Evolutionary conservation across 1,139 yeast species (phyloP).

Genomic region (Candida sojae): DNA sequence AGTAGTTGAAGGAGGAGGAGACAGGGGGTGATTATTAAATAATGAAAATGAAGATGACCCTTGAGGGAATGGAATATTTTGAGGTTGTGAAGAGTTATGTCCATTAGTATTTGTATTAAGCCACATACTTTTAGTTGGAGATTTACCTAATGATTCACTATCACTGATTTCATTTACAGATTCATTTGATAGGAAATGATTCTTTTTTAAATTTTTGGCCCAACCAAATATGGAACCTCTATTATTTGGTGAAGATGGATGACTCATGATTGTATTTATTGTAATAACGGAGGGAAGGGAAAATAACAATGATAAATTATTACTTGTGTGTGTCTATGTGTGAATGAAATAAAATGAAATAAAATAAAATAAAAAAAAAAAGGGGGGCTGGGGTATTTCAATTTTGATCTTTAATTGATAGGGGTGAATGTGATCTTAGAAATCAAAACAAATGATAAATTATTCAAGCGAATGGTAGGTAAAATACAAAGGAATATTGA

Average conservation of each 20-base stretch:
- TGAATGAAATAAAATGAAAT: no score
- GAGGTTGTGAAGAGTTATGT: slow-evolving; percentile 1
- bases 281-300: not conserved
- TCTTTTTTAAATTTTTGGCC: slow-evolving; percentile 48
- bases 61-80: slow-evolving; percentile 3
- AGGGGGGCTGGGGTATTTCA: no score
- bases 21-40: slow-evolving; percentile 4
- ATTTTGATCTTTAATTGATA: no score
- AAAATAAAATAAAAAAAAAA: no score
- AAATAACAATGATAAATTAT: no score
- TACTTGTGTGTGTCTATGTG: no score
- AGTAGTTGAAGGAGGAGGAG: not conserved
- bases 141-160: slow-evolving; percentile 3
- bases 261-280: slow-evolving; percentile 30
- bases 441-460: no score
- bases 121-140: not conserved
- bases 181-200: slow-evolving; percentile 40
- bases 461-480: no score
- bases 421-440: no score
- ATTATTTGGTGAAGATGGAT: slow-evolving; percentile 43
- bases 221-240: slow-evolving; percentile 48
- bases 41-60: not conserved
- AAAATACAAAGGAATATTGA: no score
- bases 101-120: not conserved
- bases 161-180: slow-evolving; percentile 43